phyloP scores from a whole-genome alignment of 2,329 filamentous ascomycete species.

The Plectosphaerella sp. region DNA sequence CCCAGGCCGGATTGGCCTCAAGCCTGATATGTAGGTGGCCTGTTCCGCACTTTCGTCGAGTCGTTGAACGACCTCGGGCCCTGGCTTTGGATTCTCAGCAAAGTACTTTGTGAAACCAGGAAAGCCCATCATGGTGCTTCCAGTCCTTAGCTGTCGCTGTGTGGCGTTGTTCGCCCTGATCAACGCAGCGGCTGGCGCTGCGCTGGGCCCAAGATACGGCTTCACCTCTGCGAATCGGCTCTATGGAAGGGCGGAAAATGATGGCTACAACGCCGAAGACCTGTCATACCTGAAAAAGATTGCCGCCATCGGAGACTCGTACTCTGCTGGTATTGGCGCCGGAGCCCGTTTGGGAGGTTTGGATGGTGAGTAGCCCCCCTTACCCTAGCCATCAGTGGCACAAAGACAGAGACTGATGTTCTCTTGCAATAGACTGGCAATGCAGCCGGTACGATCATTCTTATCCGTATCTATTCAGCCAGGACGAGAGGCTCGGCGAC shows the following conservation, averaged over 20 bases:
- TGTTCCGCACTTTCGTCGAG: too few relatives aligned
- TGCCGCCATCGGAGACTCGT: slow-evolving; percentile 13
- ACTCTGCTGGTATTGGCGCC: slow-evolving; percentile 13
- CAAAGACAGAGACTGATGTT: neutral
- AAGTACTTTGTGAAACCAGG: neutral
- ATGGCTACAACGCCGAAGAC: neutral
- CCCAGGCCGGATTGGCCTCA: too few relatives aligned
- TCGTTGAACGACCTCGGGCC: too few relatives aligned
- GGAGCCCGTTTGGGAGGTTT: slow-evolving; percentile 5
- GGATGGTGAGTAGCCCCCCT: too few relatives aligned
- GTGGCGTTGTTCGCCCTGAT: neutral
- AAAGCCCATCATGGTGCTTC: neutral
- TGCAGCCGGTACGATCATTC: slow-evolving; percentile 10
- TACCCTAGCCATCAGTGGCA: too few relatives aligned
- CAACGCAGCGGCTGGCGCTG: neutral
- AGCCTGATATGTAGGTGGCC: too few relatives aligned
- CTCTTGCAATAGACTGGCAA: slow-evolving; percentile 7
- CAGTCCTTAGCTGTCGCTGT: neutral
- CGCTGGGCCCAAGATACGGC: neutral
- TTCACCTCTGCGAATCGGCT: neutral
- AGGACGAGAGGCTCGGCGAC: slow-evolving; percentile 9
- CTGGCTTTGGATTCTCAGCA: too few relatives aligned
- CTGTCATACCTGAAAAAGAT: slow-evolving; percentile 10
- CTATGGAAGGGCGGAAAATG: neutral
- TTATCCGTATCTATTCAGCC: slow-evolving; percentile 10